Base-by-base conservation (phyloP, 208 protist genomes). In the Trichomonas vaginalis region DNA sequence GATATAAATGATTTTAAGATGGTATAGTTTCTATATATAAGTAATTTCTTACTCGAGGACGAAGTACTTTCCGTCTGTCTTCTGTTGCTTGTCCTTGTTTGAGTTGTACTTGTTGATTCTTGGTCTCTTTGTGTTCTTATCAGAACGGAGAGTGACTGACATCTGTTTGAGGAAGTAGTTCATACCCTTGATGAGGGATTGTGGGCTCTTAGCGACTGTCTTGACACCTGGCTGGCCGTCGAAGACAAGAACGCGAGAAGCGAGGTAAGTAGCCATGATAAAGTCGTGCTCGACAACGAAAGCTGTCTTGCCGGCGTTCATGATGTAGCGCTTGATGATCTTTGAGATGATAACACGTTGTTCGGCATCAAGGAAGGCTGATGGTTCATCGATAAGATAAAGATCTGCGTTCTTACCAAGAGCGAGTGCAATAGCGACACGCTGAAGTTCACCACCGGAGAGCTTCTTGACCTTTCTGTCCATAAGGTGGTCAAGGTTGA, bases 221-320 rank as follows among this genome's bases (percentile, higher is more conserved):
- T 99, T 97, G 32, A 99, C 96, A 39, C 98, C 98, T 17, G 99
- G 99, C 46, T 97, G 97, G 96, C 99, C 99, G 23, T 99, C 98
- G 97, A 99, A 99, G 46, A 99, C 99, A 95, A 99, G 98, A 82
- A 99, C 99, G 95, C 98, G 97, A 97, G 99, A 99, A 35, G 99
- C 99, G 46, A 99, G 97, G 97, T 99, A 99, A 0, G 99, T 99
- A 92, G 99, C 99, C 96, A 96, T 96, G 97, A 99, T 99, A 97
- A 99, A 99, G 97, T 99, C 99, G 98, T 99, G 99, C 97, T 99
- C 99, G 48, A 99, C 99, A 96, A 99, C 98, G 97, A 99, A 99
- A 23, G 98, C 99, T 95, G 99, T 99, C 96, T 99, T 99, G 97
- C 99, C 99, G 87, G 98, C 97, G 97, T 99, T 98, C 49, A 99